Evolutionary conservation across 805 yeast species (phyloP), one percentile per base, ranked within the genome.

Genomic region (Cyberlindnera xylosilytica): DNA sequence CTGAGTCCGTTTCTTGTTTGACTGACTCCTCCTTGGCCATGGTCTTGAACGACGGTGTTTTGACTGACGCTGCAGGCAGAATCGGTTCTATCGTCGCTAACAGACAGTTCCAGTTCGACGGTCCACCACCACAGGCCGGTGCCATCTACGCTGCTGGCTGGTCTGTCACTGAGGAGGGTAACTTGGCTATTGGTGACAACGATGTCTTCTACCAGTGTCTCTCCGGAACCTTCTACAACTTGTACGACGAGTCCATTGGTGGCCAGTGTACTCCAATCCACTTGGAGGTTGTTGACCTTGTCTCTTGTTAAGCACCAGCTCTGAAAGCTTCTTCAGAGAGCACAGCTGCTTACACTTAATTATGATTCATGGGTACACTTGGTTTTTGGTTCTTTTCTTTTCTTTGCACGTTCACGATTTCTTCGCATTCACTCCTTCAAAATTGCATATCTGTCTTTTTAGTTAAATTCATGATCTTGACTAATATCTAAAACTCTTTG

Each of bases 81-180:
- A 66, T 83, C 52, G 90, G 90, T 54, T 76, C 88, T 38, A 81
- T 83, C 65, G 91, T 83, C 54, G 81, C 89, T 41, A 83, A 83
- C 80, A 74, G 84, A 71, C 91, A 83, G 70, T 83, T 83, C 77
- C 91, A 83, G 70, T 83, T 83, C 58, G 91, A 83, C 63, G 90
- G 90, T 61, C 87, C 88, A 49, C 85, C 87, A 68, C 89, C 90
- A 59, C 91, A 83, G 72, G 87, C 84, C 26, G 86, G 85, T 65
- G 73, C 85, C 45, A 74, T 79, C 61, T 78, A 76, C 62, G 85
- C 87, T 55, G 79, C 75, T 45, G 86, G 87, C 51, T 80, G 87
- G 87, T 63, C 72, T 33, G 59, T 69, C 48, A 63, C 71, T 42
- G 75, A 74, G 50, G 81, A 73, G 17, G 78, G 77, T 64, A 58